These are phyloP conservation scores for Coccomyxa sp. DNA, from an alignment of 139 green algal species.

Conservation along the genomic window DNA sequence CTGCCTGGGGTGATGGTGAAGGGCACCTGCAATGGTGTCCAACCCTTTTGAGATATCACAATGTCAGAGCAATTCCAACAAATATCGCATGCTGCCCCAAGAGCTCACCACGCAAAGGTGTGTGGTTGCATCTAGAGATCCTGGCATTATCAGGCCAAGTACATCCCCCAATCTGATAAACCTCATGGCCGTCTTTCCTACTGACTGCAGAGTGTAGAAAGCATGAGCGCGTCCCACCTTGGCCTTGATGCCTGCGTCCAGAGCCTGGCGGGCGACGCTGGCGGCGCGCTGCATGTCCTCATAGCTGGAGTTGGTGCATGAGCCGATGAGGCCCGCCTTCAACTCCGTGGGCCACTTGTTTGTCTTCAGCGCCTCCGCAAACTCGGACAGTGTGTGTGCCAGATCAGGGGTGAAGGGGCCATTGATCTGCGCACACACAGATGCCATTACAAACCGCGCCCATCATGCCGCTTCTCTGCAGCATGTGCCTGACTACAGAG, in stretches of 20 bases:
- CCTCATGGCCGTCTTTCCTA: too few species aligned
- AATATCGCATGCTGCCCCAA: too few species aligned
- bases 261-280: conserved; percentile 74
- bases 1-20: conserved; percentile 89
- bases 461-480: background rate
- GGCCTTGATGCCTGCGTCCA: conserved; percentile 79
- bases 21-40: conserved; percentile 49
- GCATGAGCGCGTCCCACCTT: conserved; percentile 33
- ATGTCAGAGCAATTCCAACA: background rate
- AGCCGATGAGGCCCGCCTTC: conserved; percentile 86
- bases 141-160: too few species aligned
- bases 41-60: background rate
- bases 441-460: background rate
- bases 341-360: conserved; percentile 74
- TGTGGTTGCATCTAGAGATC: too few species aligned
- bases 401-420: conserved; percentile 93
- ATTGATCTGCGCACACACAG: conserved; percentile 69
- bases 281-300: conserved; percentile 91
- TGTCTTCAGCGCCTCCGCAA: conserved; percentile 65
- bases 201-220: too few species aligned
- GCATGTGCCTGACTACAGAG: too few species aligned
- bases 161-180: too few species aligned
- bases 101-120: too few species aligned
- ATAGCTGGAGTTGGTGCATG: conserved; percentile 91
- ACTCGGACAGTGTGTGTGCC: conserved; percentile 73